phyloP scores from a whole-genome alignment of 352 stramenopile species.

The Pythium rishiriense region DNA sequence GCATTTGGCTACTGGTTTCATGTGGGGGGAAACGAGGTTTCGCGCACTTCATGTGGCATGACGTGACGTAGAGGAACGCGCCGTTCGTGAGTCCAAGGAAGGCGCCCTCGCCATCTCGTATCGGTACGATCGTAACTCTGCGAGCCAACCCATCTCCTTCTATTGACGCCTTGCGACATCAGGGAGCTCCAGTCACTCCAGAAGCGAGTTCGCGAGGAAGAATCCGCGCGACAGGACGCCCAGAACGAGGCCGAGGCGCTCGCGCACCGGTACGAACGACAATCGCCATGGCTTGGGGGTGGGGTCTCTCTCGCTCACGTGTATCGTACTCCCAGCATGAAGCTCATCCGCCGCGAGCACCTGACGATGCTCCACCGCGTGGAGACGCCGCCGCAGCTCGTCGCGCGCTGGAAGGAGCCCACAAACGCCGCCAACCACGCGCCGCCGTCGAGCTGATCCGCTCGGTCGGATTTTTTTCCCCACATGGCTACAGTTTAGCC shows the following conservation, averaged over 20 bases:
- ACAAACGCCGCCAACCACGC: background rate
- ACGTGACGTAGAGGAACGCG: constrained; percentile 36
- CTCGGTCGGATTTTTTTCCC: background rate
- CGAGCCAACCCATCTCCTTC: background rate
- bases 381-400: constrained; percentile 26
- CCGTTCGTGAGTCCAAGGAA: constrained; percentile 31
- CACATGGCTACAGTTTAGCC: constrained; percentile 7
- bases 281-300: too few relatives aligned
- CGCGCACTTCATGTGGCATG: background rate
- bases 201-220: constrained; percentile 37
- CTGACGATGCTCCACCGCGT: constrained; percentile 40
- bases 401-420: constrained; percentile 26
- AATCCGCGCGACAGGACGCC: constrained; percentile 34
- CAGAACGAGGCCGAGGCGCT: constrained; percentile 39
- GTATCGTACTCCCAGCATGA: constrained; percentile 26
- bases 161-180: background rate
- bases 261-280: constrained; percentile 30
- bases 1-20: background rate
- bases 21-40: background rate
- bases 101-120: constrained; percentile 31
- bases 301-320: background rate
- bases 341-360: constrained; percentile 40
- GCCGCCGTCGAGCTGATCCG: background rate
- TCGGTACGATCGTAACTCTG: constrained; percentile 16
- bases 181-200: constrained; percentile 44